Evolutionary conservation across 169 alveolate genomes (phyloP).

Genomic region (Cryptosporidium xiaoi): DNA sequence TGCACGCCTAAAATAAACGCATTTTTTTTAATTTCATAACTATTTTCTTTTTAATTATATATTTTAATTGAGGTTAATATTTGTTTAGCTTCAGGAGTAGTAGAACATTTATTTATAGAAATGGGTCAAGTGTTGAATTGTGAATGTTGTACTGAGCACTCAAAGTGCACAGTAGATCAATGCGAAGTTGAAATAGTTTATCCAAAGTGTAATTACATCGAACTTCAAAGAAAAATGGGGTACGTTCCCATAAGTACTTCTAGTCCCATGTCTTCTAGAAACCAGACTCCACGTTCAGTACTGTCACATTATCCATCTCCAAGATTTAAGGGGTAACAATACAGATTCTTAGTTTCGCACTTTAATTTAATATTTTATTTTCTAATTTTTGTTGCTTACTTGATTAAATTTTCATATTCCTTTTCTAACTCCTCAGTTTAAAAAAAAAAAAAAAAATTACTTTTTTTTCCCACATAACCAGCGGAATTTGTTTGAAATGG

Average conservation of each 20-base stretch:
- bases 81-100: not conserved
- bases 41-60: not conserved
- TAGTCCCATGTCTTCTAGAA: conserved; percentile 63
- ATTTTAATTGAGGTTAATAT: not conserved
- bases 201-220: conserved; percentile 16
- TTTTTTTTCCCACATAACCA: not conserved
- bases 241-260: conserved; percentile 57
- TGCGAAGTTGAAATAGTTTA: conserved; percentile 62
- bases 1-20: conserved; percentile 10
- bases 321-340: not conserved
- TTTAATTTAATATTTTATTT: too few relatives aligned
- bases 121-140: conserved; percentile 60
- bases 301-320: conserved; percentile 48
- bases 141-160: conserved; percentile 42
- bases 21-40: conserved; percentile 3
- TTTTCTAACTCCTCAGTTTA: conserved; percentile 1
- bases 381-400: too few relatives aligned
- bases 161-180: conserved; percentile 57
- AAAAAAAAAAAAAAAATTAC: not conserved
- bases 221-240: conserved; percentile 62
- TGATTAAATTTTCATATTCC: too few relatives aligned
- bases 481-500: too few relatives aligned
- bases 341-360: too few relatives aligned
- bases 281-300: conserved; percentile 62
- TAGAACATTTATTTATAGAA: not conserved